phyloP scores from a whole-genome alignment of 2,329 filamentous ascomycete species.

The Coniochaeta pulveracea region DNA sequence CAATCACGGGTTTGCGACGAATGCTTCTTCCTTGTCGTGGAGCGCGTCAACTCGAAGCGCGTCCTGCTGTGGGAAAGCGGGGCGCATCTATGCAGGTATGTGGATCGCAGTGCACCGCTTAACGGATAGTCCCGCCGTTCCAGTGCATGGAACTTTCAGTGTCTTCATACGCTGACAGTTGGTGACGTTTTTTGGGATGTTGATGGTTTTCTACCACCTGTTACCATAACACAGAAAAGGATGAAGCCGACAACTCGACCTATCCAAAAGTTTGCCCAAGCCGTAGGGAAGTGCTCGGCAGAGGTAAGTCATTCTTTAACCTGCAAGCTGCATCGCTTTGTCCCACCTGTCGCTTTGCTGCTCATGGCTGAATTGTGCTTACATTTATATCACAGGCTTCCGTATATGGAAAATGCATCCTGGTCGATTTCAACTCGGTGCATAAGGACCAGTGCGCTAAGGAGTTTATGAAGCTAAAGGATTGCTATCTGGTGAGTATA shows the following conservation, averaged over 20 bases:
- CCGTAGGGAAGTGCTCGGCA: conserved; percentile 42
- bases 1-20: too few relatives aligned
- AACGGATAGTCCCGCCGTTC: too few relatives aligned
- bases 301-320: conserved; percentile 28
- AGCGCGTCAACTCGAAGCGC: too few relatives aligned
- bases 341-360: neutral
- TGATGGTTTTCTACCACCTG: neutral
- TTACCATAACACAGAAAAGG: conserved; percentile 3
- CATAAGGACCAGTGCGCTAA: conserved; percentile 82
- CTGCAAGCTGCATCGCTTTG: neutral
- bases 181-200: neutral
- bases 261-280: conserved; percentile 42
- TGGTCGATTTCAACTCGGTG: conserved; percentile 80
- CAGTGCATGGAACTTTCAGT: too few relatives aligned
- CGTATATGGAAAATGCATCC: conserved; percentile 82
- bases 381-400: conserved; percentile 47
- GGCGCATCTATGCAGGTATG: too few relatives aligned
- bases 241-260: conserved; percentile 31
- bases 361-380: too few relatives aligned
- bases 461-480: conserved; percentile 76
- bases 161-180: too few relatives aligned
- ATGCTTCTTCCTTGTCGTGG: too few relatives aligned
- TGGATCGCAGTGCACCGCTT: too few relatives aligned
- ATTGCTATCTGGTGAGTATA: conserved; percentile 71
- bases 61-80: too few relatives aligned